Conservation (phyloP, 2,329 filamentous ascomycete species). For the Hypoxylon sp. region DNA sequence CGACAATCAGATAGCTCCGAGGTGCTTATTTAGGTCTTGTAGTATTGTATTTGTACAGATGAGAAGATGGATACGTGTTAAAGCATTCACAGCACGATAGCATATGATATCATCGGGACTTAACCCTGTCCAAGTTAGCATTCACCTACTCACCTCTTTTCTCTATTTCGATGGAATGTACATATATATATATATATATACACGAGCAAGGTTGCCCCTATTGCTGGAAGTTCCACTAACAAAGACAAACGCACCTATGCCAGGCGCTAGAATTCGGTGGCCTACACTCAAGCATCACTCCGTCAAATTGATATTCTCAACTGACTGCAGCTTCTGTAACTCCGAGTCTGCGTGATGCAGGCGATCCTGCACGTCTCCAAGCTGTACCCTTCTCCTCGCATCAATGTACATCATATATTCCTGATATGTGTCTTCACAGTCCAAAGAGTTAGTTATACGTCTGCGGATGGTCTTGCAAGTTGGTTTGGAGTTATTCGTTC, state of each 20-base stretch:
- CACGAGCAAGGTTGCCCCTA: not conserved
- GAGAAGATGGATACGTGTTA: not conserved
- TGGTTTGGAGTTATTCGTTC: not conserved
- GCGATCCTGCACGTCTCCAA: conserved; percentile 52
- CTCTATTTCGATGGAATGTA: not conserved
- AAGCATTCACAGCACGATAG: not conserved
- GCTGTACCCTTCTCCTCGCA: conserved; percentile 58
- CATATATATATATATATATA: too few relatives aligned
- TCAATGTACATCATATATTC: conserved; percentile 63
- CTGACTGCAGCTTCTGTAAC: conserved; percentile 30
- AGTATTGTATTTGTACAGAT: not conserved
- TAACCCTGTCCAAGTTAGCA: not conserved
- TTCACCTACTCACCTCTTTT: not conserved
- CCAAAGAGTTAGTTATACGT: conserved; percentile 1
- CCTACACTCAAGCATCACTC: conserved; percentile 32
- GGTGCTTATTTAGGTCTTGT: too few relatives aligned
- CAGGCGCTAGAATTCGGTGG: not conserved
- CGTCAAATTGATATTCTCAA: conserved; percentile 44
- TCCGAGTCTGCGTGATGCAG: conserved; percentile 42
- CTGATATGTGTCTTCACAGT: conserved; percentile 54
- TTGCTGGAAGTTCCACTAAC: not conserved
- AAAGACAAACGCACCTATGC: not conserved
- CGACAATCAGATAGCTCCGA: too few relatives aligned
- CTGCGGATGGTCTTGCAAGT: not conserved
- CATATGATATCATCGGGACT: not conserved